Base-by-base conservation (phyloP, 345 rosid species). In the Iberis pinnata region DNA sequence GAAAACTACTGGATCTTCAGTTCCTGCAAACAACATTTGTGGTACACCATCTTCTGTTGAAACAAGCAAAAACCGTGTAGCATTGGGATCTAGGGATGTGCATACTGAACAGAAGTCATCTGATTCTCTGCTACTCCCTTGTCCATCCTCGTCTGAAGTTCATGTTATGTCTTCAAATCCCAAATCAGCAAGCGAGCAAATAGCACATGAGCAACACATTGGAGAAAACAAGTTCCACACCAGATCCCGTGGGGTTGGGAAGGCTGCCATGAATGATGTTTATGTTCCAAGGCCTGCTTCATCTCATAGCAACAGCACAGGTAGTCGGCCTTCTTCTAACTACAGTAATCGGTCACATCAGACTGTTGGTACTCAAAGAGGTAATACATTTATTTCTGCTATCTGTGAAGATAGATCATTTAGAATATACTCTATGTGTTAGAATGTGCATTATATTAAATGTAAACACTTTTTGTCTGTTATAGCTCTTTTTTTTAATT, bases 321-420 rank as follows among this genome's bases (percentile, higher is more conserved):
- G 68, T 31, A 86, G 86, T 59, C 76, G 88, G 54, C 89, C 89
- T 64, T 71, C 89, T 38, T 83, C 95, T 43, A 85, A 83, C 71
- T 79, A 85, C 71, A 70, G 73, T 71, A 78, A 62, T 64, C 78
- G 86, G 37, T 70, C 89, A 10, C 92, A 79, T 67, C 89, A 76
- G 65, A 56, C 67, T 47, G 55, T 58, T 60, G 88, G 86, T 56
- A 49, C 75, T 44, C 92, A 75, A 48, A 89, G 80, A 78, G 97
- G 97, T 86, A 57, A 26, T 16, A 18, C 22, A 48, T 55, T 35
- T 48, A 82, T 15, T 14, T 11, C 31, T 64, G 31, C 39, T 25
- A 5, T 53, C 24, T 57, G 25, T 42, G 32, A 32, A 49, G 47
- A 48, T 20, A 24, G 47, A 46, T 22, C 22, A 44, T 39, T 1